Base-by-base conservation (phyloP, 2,329 filamentous ascomycete genomes). In the Alternaria panax region DNA sequence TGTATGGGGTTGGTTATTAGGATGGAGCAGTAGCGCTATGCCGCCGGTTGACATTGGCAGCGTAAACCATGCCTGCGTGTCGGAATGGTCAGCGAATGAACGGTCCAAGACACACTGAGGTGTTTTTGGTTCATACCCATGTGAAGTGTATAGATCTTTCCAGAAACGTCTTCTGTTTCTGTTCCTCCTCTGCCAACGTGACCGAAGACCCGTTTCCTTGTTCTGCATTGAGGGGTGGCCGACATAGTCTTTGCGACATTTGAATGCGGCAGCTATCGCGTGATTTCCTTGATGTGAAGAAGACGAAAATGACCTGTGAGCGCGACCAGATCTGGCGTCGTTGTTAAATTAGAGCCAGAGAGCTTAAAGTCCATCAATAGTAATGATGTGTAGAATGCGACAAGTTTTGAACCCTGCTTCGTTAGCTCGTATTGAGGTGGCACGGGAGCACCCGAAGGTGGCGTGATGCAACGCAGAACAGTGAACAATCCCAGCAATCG, bases 41-140 rank as follows among this genome's bases (percentile, higher is more conserved):
- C 52, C 52, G 34, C 52, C 52, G 0, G 52, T 55, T 12, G 52
- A 55, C 52, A 46, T 40, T 11, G 52, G 41, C 11, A 54, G 22
- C 12, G 42, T 48, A 18, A 28, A 54, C 42, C 32, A 54, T 47
- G 50, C 50, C 50, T 53, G 16, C 27, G 18, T 20, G 47, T 38
- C 32, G 18, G 22, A 40, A 40, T 22, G 22, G 11, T 32, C n/a
- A 47, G 27, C 11, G 5, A 30, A 40, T 40, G 18, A 2, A 40
- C 11, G 8, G 7, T 4, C 22, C 0, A 14, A 22, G 18, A 14
- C 36, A 22, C 9, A 12, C 18, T 5, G 4, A 40, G 0, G 4
- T 12, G 3, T 40, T 2, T 4, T 12, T 40, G 9, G 18, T 1
- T 22, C 20, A 7, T 38, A 43, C 38, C 38, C 50, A 52, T 32